Conservation (phyloP, 192 early-diverging fungal genomes). For the Geosiphon pyriformis region DNA sequence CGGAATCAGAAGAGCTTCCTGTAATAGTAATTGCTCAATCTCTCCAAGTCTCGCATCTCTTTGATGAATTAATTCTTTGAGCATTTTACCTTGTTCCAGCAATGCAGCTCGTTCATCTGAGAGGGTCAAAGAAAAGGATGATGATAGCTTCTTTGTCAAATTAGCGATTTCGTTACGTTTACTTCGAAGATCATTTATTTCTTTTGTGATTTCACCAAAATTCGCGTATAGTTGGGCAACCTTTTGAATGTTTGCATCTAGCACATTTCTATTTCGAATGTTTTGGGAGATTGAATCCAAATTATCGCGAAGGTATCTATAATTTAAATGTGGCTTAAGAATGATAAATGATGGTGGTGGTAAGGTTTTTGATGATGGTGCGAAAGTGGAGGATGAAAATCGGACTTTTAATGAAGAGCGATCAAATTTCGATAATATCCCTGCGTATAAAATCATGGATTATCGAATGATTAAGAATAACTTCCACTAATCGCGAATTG, state of each 20-base stretch:
- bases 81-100: slow-evolving; percentile 42
- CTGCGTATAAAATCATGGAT: too few species aligned
- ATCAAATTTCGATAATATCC: too few species aligned
- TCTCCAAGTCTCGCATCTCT: slow-evolving; percentile 40
- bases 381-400: too few species aligned
- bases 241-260: slow-evolving; percentile 8
- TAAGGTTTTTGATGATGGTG: too few species aligned
- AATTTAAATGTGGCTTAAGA: slow-evolving; percentile 15
- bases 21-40: slow-evolving; percentile 51
- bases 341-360: not conserved
- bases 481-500: too few species aligned
- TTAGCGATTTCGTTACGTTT: slow-evolving; percentile 17
- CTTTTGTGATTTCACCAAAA: not conserved
- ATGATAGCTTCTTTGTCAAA: not conserved
- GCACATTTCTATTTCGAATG: slow-evolving; percentile 14
- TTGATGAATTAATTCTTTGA: slow-evolving; percentile 58
- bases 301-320: slow-evolving; percentile 3
- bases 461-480: too few species aligned
- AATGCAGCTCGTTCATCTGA: not conserved
- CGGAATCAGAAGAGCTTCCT: slow-evolving; percentile 67
- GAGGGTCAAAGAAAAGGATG: not conserved
- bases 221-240: not conserved
- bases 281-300: slow-evolving; percentile 1
- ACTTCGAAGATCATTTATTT: not conserved
- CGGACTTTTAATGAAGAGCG: too few species aligned